These are phyloP conservation scores for Blepharisma stoltei DNA, from an alignment of 73 alveolate species.

Conservation along the genomic window DNA sequence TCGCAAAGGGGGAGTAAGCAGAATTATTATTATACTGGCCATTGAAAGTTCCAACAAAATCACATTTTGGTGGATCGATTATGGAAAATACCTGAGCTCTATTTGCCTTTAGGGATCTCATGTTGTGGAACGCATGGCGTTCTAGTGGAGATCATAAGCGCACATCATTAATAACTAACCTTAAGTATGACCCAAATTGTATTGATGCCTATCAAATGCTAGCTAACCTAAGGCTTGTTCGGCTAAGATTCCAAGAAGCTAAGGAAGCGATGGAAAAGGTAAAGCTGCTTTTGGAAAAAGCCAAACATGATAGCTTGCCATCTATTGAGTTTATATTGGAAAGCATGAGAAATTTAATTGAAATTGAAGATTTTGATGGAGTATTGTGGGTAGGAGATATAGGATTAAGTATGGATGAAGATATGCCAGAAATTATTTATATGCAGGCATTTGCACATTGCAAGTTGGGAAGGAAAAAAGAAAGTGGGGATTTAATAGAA, in stretches of 20 bases:
- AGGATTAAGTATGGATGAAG: conserved; percentile 17
- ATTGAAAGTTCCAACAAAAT: no score
- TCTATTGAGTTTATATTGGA: not conserved
- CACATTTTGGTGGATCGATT: no score
- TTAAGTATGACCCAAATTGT: not conserved
- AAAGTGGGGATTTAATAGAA: not conserved
- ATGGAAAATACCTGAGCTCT: no score
- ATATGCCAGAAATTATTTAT: not conserved
- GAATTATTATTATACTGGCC: no score
- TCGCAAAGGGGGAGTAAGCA: no score
- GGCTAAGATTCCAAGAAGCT: conserved; percentile 15
- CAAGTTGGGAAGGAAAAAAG: not conserved
- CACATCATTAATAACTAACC: no score
- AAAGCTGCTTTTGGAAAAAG: not conserved
- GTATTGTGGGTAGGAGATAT: not conserved
- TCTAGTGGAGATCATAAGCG: no score
- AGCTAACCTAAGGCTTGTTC: conserved; percentile 1
- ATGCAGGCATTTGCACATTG: conserved; percentile 13
- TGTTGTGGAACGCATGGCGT: no score
- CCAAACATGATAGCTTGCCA: not conserved
- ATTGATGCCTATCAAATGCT: conserved; percentile 10
- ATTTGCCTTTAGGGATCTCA: no score
- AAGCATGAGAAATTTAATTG: not conserved
- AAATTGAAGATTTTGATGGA: conserved; percentile 7
- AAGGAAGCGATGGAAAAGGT: not conserved